Base-by-base conservation (phyloP, 345 rosid species). In the Sisymbrium altissimum region DNA sequence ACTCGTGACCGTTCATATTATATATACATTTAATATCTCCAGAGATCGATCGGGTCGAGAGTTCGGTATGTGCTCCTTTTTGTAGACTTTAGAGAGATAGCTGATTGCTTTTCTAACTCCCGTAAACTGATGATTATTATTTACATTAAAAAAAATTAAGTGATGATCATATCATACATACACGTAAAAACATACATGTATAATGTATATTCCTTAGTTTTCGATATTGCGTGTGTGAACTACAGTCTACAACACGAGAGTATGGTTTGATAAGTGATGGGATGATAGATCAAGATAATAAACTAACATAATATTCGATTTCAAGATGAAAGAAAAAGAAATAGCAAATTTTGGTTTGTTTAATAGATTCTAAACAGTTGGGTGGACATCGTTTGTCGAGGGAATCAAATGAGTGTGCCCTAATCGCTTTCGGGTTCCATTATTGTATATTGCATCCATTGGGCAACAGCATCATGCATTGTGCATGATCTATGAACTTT, bases 381-480 rank as follows among this genome's bases (percentile, higher is more conserved):
- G 8, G 66, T 46, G 78, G 78, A 48, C 66, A 18, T 57, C 2
- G 44, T 66, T 74, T 60, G 44, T 74, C 32, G 23, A 66, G 15
- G 58, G 66, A 66, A 74, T 74, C 33, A 59, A 66, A 17, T 66
- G 78, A 67, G 40, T 67, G 8, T 64, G 58, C 39, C 48, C 56
- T 43, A 56, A 55, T 64, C 32, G 38, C 56, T 73, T 73, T 73
- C 13, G 7, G 29, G 50, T 54, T 72, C 70, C 64, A 72, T 43
- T 72, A 72, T 63, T 40, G 56, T 40, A 44, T 35, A 35, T 35
- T 35, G 38, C 38, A 50, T 54, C 21, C 29, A 18, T 55, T 36
- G 78, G 40, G 50, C 66, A 64, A 72, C 70, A 72, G 15, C 55
- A 73, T 54, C 32, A 66, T 66, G 66, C 58, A 64, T 15, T 27